Percentiles rank a stretch among this genome's conserved stretches.
Evolutionary conservation across 352 stramenopile genomes (phyloP).

Genomic region (Phytopythium delawarense): DNA sequence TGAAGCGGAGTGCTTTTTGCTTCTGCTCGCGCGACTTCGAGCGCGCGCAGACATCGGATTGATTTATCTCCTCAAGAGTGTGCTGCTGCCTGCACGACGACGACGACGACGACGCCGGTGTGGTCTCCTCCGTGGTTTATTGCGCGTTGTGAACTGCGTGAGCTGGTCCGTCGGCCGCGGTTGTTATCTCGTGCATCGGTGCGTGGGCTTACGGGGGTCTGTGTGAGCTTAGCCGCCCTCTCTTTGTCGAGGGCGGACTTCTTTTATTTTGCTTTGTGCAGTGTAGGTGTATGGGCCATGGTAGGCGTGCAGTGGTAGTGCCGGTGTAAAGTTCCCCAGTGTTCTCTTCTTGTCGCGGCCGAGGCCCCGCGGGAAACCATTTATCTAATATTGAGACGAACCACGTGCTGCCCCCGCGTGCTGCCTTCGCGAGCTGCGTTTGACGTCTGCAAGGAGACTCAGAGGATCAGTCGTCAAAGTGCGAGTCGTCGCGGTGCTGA

Average conservation of each 20-base stretch:
- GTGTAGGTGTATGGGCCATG: conserved; percentile 5
- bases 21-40: conserved; percentile 4
- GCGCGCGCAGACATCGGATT: conserved; percentile 10
- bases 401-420: background rate
- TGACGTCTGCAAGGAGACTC: background rate
- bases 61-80: conserved; percentile 10
- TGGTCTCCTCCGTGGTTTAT: conserved; percentile 1
- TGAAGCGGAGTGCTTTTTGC: background rate
- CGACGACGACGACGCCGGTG: background rate
- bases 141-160: conserved; percentile 9
- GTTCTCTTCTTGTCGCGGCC: conserved; percentile 1
- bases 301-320: conserved; percentile 4
- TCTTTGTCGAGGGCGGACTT: background rate
- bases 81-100: background rate
- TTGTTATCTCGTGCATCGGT: background rate
- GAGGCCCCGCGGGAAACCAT: background rate
- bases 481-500: conserved; percentile 2
- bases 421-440: background rate
- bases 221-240: background rate
- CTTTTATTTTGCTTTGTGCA: conserved; percentile 6
- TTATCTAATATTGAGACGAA: conserved; percentile 8
- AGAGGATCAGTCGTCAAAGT: conserved; percentile 6
- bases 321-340: background rate
- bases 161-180: background rate
- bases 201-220: background rate